phyloP scores from a whole-genome alignment of 2,329 filamentous ascomycete genomes.

The Orbilia brochopaga region DNA sequence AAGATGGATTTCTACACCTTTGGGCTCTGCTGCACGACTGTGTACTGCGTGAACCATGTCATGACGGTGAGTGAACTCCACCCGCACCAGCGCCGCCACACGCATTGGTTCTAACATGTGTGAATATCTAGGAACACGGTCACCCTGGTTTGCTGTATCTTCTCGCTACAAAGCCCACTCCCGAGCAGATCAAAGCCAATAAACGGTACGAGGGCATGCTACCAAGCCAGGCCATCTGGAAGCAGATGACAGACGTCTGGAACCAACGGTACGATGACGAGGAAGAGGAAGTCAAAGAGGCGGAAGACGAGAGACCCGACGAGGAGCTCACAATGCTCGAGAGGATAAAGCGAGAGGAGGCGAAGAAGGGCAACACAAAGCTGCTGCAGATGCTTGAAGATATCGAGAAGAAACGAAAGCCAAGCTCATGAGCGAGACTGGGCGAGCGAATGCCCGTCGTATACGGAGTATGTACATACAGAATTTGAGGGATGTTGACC shows the following conservation, averaged over 20 bases:
- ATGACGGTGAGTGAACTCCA: constrained; percentile 12
- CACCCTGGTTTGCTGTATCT: constrained; percentile 39
- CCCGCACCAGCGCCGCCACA: not conserved
- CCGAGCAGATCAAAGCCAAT: constrained; percentile 16
- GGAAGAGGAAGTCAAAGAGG: constrained; percentile 6
- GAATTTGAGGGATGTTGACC: constrained; percentile 1
- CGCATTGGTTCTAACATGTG: not conserved
- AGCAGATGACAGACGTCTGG: constrained; percentile 40
- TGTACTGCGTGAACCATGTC: constrained; percentile 22
- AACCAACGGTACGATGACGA: constrained; percentile 42
- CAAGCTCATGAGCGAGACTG: not conserved
- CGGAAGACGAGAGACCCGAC: constrained; percentile 4
- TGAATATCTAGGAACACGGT: constrained; percentile 33
- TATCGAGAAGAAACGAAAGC: constrained; percentile 22
- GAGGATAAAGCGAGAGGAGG: constrained; percentile 27
- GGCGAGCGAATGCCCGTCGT: not conserved
- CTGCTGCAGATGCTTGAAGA: constrained; percentile 35
- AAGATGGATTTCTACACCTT: constrained; percentile 63
- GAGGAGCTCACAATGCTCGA: constrained; percentile 32
- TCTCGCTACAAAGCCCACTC: constrained; percentile 8
- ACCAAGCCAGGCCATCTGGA: constrained; percentile 37
- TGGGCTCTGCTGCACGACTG: constrained; percentile 23
- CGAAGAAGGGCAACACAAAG: constrained; percentile 12
- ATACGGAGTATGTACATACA: constrained; percentile 25
- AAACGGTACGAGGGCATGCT: constrained; percentile 28